Base-by-base conservation (phyloP, 768 basidiomycete genomes). In the Tylopilus sp. region DNA sequence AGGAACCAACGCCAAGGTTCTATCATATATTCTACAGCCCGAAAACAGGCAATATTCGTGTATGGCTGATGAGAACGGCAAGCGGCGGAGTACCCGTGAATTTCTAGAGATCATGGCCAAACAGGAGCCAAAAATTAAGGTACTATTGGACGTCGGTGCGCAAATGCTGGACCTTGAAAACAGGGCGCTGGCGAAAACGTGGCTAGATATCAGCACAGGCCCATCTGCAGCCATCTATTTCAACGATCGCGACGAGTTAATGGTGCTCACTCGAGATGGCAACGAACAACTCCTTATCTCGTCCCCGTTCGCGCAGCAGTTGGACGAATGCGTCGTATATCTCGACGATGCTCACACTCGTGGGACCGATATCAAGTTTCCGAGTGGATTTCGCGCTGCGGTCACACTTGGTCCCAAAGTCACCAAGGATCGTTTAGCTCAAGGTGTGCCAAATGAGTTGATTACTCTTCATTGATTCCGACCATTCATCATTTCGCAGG, bases 101-200 rank as follows among this genome's bases (percentile, higher is more conserved):
- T 47, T 69, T 51, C 51, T 78, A 21, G 12, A 55, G 4, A 47
- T 65, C 21, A 18, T 82, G 6, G 66, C 70, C 11, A 13, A 51
- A 2, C 69, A 76, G 53, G 44, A 45, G 0, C 73, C 73, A 1
- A 60, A 66, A 18, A 67, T 80, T 20, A 69, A 68, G 15, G 78
- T 81, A 9, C 62, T 81, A 20, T 60, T 81, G 11, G 80, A 81
- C 47, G 79, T 81, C 12, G 81, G 80, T 5, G 80, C 80, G 0
- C 80, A 81, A 53, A 77, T 82, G 64, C 66, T 82, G 12, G 79
- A 82, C 38, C 64, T 79, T 47, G 60, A 68, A 25, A 82, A 79
- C 51, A 21, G 55, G 2, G 64, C 75, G 22, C 44, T 82, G 4
- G 76, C 70, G 5, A 28, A 44, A 18, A 31, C 55, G 1, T 82